Base-by-base conservation (phyloP, 2,329 filamentous ascomycete genomes). In the Epichloe sylvatica region DNA sequence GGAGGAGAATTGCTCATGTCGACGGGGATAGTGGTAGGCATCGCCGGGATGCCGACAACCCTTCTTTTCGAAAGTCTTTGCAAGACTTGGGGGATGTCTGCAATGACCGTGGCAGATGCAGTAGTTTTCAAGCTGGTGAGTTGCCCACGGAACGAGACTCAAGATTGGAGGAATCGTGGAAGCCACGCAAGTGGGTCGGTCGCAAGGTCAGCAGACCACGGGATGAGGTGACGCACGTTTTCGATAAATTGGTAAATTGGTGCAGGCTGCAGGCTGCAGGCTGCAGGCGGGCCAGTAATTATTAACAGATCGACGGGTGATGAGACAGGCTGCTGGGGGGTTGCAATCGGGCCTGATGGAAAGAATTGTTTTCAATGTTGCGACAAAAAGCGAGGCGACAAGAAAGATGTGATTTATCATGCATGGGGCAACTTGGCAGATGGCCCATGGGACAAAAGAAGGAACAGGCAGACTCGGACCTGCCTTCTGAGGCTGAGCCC, bases 1-100 rank as follows among this genome's bases (percentile, higher is more conserved):
- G 69, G 68, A 46, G 66, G 65, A 6, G 46, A 50, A 17, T 44
- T 43, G 40, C 43, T 37, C 52, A 54, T 56, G 30, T 44, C 49
- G 49, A 50, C 23, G 33, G 35, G 38, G 30, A 38, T n/a, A n/a
- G 44, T 30, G 5, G 38, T 15, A 9, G 44, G 38, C 49, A 43
- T 44, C 38, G 21, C 34, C 19, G 34, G 42, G 8, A 38, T 38
- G 38, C n/a, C 45, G 35, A 15, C n/a, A 36, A n/a, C 33, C 33
- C 9, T 15, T 46, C 8, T 39, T 12, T 15, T 12, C 8, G 2
- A 34, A 8, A 40, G 12, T 36, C 25, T 23, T 21, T 21, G 38
- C 41, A 39, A 37, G 19, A 37, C 21, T 37, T 7, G 11, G 25
- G n/a, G n/a, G 12, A 15, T 40, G 30, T 21, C 34, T 34, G 41